Evolutionary conservation across 306 rosid genomes (phyloP).

Genomic region (Cucurbita maxima): DNA sequence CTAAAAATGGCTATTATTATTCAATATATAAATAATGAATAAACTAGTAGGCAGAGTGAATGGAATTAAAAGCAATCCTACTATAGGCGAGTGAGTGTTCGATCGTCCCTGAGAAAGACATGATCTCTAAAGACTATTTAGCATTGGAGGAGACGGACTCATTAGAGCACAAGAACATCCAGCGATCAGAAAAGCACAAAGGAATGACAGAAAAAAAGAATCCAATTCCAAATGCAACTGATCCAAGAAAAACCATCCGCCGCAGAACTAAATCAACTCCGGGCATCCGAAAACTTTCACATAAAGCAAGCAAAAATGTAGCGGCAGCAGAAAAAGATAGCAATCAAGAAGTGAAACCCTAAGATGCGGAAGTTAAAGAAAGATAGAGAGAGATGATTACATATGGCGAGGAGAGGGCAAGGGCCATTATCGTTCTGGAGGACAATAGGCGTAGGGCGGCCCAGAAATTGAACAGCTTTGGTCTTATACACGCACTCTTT

Average conservation of each 20-base stretch:
- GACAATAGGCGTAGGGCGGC: constrained; percentile 79
- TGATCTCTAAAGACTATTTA: background rate
- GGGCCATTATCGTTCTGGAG: constrained; percentile 99
- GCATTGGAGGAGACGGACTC: background rate
- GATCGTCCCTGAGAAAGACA: background rate
- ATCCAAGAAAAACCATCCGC: background rate
- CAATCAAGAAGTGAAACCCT: constrained; percentile 20
- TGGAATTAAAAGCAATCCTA: background rate
- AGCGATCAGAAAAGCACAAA: background rate
- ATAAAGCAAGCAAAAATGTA: background rate
- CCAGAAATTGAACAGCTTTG: constrained; percentile 71
- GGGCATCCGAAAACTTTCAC: background rate
- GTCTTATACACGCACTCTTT: constrained; percentile 70
- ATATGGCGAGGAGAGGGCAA: constrained; percentile 97
- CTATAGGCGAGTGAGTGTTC: background rate
- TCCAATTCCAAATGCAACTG: background rate
- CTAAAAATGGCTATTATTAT: background rate
- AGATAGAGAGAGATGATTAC: constrained; percentile 26
- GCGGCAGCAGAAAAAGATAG: background rate
- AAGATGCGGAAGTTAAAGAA: background rate
- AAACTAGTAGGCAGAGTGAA: background rate
- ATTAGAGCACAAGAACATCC: background rate
- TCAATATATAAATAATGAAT: background rate
- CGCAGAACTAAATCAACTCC: background rate
- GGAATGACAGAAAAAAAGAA: background rate